Evolutionary conservation across 305 asterid genomes (phyloP).

Genomic region (Euphrasia arctica): DNA sequence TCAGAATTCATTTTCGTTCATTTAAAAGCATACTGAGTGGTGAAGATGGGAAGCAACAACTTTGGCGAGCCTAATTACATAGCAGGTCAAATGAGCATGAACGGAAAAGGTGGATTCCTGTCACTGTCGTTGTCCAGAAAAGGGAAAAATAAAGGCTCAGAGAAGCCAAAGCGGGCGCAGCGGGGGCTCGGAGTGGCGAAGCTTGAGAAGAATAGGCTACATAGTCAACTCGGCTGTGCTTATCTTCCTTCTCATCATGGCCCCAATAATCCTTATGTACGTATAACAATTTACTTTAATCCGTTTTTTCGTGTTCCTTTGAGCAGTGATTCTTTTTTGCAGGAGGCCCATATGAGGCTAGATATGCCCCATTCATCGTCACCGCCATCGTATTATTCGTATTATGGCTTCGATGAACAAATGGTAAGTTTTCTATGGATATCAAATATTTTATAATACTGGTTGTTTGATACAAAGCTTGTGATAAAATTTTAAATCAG

Average conservation of each 20-base stretch:
- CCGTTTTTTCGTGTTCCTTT: neutral
- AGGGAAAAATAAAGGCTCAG: conserved; percentile 51
- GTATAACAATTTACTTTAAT: neutral
- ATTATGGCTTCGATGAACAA: neutral
- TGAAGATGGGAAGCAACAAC: conserved; percentile 65
- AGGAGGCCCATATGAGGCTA: neutral
- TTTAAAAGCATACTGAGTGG: conserved; percentile 5
- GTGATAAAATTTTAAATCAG: neutral
- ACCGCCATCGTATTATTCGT: neutral
- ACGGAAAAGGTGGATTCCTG: conserved; percentile 17
- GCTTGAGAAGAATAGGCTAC: conserved; percentile 90
- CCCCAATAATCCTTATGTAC: conserved; percentile 37
- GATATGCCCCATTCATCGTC: neutral
- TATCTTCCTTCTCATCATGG: conserved; percentile 41
- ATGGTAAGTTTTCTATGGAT: neutral
- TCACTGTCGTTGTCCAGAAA: conserved; percentile 50
- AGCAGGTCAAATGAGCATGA: conserved; percentile 36
- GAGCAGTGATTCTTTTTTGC: neutral
- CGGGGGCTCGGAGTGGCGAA: conserved; percentile 95
- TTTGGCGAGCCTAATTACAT: conserved; percentile 43
- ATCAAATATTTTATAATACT: neutral
- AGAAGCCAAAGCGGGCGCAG: conserved; percentile 85
- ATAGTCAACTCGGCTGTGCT: conserved; percentile 60
- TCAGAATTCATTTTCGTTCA: conserved; percentile 35
- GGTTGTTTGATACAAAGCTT: neutral